Evolutionary conservation across 495 filamentous ascomycete genomes (phyloP), one percentile per base, ranked within the genome.

Genomic region (Lasiosphaeria miniovina): DNA sequence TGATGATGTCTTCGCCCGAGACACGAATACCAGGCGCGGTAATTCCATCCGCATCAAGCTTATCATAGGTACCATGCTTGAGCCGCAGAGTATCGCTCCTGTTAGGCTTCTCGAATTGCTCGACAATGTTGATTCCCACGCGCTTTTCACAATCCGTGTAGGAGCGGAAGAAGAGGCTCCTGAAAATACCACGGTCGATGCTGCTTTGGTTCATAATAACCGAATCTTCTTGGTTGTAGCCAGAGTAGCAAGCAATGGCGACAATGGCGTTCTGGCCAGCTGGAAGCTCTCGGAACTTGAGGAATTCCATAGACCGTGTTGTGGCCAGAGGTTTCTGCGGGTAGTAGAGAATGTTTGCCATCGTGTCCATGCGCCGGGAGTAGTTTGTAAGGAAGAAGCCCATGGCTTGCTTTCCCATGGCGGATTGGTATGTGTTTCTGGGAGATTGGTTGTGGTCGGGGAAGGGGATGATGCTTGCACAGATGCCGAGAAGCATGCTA

Each of bases 391-490:
- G 82, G 80, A 96, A 96, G 58, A 97, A 91, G 67, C 94, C 94
- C 95, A 99, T 99, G 52, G 94, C 94, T 81, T 99, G 94, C 77
- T 99, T 99, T 77, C 94, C 94, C 94, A 99, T 99, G 68, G 94
- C 94, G 65, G 94, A 96, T 70, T 99, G 95, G 76, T 98, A 98
- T 4, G 94, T 99, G 71, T 98, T 98, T 87, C 95, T 84, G 61
- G 94, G 94, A 59, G 92, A 96, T 74, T 93, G 94, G 71, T 99
- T 99, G 78, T 99, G 94, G 75, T 99, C 95, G 5, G 94, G 94
- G 84, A 98, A 99, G 0, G 94, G 94, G 79, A 99, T 99, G 74
- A 99, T 98, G 80, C 91, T 96, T 57, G 94, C 94, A 69, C 95
- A 98, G 58, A 98, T 92, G 61, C 94, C 95, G 52, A 98, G 77